A percentile compares a stretch with the other conserved stretches of the same genome.
Evolutionary conservation across 1,284 basidiomycete genomes (phyloP).

Genomic region (Moesziomyces antarcticus): DNA sequence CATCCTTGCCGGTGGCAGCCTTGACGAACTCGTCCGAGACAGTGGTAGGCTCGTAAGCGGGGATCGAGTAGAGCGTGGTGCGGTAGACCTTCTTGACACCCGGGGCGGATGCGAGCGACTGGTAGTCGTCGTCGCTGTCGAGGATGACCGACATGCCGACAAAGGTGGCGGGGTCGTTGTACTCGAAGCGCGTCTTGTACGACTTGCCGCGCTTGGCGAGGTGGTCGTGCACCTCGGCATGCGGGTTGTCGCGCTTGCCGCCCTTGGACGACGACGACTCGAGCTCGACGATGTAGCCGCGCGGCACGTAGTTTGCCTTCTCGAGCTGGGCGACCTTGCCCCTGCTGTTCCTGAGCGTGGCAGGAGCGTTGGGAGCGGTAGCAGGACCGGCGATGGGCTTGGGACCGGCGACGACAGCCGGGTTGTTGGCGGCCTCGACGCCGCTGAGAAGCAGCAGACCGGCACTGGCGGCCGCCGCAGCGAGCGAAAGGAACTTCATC

Average conservation of each 20-base stretch:
- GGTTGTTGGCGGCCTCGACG: slow-evolving; percentile 22
- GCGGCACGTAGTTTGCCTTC: slow-evolving; percentile 31
- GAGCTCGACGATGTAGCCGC: slow-evolving; percentile 48
- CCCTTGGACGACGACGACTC: slow-evolving; percentile 21
- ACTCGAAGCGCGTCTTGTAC: slow-evolving; percentile 51
- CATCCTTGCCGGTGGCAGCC: slow-evolving; percentile 30
- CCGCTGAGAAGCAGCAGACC: slow-evolving; percentile 31
- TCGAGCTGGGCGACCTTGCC: slow-evolving; percentile 34
- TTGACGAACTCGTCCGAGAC: slow-evolving; percentile 47
- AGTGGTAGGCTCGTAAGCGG: slow-evolving; percentile 42
- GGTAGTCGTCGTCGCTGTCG: slow-evolving; percentile 46
- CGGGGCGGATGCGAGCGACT: slow-evolving; percentile 35
- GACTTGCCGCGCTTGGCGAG: slow-evolving; percentile 41
- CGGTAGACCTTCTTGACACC: slow-evolving; percentile 46
- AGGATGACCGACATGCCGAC: slow-evolving; percentile 50
- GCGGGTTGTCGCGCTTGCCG: slow-evolving; percentile 33
- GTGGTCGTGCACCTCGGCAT: slow-evolving; percentile 44
- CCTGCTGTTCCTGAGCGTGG: slow-evolving; percentile 30
- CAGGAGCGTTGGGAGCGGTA: slow-evolving; percentile 15
- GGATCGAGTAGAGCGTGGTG: slow-evolving; percentile 39
- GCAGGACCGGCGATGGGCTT: slow-evolving; percentile 24
- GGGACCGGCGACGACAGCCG: slow-evolving; percentile 29
- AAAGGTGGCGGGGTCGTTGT: slow-evolving; percentile 47
- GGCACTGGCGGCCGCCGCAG: slow-evolving; percentile 35
- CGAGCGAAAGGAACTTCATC: slow-evolving; percentile 44